Conservation (phyloP, 1,139 yeast species). For the Kodamaea fungicola region DNA sequence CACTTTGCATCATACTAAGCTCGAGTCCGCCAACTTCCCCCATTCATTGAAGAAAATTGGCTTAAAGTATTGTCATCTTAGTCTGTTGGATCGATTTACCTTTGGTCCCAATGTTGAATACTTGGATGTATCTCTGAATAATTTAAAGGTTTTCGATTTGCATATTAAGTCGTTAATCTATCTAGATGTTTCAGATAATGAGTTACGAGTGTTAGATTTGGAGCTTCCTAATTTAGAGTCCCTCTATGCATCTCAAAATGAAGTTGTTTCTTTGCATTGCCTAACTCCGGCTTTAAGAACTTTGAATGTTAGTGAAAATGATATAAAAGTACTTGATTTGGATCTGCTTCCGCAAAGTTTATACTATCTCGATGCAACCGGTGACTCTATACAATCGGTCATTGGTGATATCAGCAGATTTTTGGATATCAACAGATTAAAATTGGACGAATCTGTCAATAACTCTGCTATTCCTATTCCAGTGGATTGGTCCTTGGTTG, state of each 20-base stretch:
- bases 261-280: no score
- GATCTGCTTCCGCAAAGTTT: neutral
- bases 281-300: neutral
- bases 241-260: no score
- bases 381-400: neutral
- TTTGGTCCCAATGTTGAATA: slow-evolving; percentile 1
- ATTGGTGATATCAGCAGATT: neutral
- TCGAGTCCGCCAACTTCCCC: no score
- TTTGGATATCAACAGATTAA: neutral
- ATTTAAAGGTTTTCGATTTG: neutral
- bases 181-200: no score
- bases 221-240: no score
- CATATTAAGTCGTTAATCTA: neutral
- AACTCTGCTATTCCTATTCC: slow-evolving; percentile 1
- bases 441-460: neutral
- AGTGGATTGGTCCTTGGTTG: neutral
- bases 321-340: neutral
- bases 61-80: no score
- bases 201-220: no score
- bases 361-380: neutral
- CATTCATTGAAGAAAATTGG: no score
- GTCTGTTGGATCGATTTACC: neutral
- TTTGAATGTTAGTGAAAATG: neutral
- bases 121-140: slow-evolving; percentile 2
- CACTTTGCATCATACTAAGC: no score